phyloP scores from a whole-genome alignment of 2,329 filamentous ascomycete genomes.

The Cercospora sojina region DNA sequence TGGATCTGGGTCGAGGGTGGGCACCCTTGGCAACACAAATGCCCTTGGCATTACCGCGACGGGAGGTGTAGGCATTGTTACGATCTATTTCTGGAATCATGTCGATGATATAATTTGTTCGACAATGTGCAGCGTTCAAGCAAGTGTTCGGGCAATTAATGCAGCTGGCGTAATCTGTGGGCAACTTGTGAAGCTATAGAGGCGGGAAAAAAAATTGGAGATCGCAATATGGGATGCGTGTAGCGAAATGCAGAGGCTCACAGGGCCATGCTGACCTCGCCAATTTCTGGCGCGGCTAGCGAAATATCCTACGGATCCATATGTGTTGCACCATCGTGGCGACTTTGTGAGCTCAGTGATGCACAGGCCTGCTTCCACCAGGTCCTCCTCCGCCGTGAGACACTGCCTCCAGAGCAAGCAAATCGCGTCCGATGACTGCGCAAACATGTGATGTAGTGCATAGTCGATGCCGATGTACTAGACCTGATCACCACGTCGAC shows the following conservation, averaged over 20 bases:
- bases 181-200: neutral
- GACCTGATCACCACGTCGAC: neutral
- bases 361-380: neutral
- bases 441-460: neutral
- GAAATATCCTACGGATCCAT: neutral
- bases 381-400: neutral
- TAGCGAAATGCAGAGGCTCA: neutral
- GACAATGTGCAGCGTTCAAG: constrained; percentile 9
- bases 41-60: constrained; percentile 8
- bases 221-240: neutral
- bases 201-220: neutral
- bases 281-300: neutral
- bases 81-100: neutral
- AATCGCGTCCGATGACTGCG: neutral
- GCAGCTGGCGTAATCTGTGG: neutral
- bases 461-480: neutral
- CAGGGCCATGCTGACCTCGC: neutral
- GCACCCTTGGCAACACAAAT: constrained; percentile 22
- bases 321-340: neutral
- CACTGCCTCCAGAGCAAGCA: neutral
- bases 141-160: neutral
- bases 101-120: neutral
- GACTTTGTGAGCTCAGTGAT: neutral
- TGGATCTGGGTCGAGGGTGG: constrained; percentile 60
- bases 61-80: constrained; percentile 3